phyloP scores from a whole-genome alignment of 2,329 filamentous ascomycete genomes.

The Rachicladosporium sp. region DNA sequence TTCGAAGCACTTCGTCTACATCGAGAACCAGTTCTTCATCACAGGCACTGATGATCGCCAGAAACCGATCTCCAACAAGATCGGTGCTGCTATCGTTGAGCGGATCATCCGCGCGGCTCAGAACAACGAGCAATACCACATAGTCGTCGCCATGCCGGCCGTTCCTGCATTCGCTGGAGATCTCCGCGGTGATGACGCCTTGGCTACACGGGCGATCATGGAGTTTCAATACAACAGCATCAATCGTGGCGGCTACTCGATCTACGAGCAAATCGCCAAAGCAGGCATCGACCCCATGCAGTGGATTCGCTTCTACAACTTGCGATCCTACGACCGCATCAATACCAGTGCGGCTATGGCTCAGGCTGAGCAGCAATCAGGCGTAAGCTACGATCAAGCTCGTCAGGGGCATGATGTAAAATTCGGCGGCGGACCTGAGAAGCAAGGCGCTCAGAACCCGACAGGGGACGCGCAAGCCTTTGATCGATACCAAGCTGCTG shows the following conservation, averaged over 20 bases:
- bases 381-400: conserved; percentile 56
- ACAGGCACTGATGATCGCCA: conserved; percentile 62
- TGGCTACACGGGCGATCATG: conserved; percentile 76
- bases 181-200: conserved; percentile 55
- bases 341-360: conserved; percentile 54
- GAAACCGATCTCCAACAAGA: conserved; percentile 61
- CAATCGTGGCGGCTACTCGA: conserved; percentile 62
- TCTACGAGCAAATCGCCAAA: conserved; percentile 57
- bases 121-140: conserved; percentile 54
- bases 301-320: conserved; percentile 76
- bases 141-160: conserved; percentile 67
- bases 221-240: conserved; percentile 77
- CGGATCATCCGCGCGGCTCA: conserved; percentile 60
- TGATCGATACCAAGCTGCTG: conserved; percentile 60
- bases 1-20: conserved; percentile 95
- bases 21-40: conserved; percentile 97
- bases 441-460: conserved; percentile 19
- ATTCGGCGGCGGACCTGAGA: conserved; percentile 26
- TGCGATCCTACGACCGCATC: conserved; percentile 74
- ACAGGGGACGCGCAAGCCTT: conserved; percentile 31
- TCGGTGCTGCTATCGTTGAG: conserved; percentile 67
- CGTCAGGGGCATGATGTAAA: conserved; percentile 50
- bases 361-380: conserved; percentile 47
- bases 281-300: conserved; percentile 56
- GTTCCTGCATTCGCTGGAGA: conserved; percentile 77